Evolutionary conservation across 2,329 filamentous ascomycete genomes (phyloP).

Genomic region (Ophiostoma piceae): DNA sequence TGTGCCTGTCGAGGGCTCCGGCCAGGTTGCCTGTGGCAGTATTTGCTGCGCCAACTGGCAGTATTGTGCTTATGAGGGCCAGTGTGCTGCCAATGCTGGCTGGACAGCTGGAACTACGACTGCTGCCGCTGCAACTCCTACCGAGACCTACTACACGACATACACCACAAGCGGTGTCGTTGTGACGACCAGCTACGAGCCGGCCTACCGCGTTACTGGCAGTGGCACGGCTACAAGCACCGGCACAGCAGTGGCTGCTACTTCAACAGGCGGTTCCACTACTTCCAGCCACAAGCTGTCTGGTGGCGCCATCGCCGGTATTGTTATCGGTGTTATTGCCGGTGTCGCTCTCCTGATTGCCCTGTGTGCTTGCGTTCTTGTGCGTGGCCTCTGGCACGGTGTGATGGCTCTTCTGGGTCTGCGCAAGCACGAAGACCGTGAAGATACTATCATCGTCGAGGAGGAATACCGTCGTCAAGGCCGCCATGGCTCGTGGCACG

Average conservation of each 20-base stretch:
- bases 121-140: background rate
- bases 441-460: constrained; percentile 48
- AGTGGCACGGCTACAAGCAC: constrained; percentile 47
- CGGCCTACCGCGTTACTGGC: constrained; percentile 45
- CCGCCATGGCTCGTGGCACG: constrained; percentile 54
- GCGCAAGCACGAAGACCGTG: constrained; percentile 46
- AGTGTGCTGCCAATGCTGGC: constrained; percentile 51
- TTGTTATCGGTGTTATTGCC: constrained; percentile 67
- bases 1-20: constrained; percentile 43
- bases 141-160: constrained; percentile 27
- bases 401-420: constrained; percentile 57
- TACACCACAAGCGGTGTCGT: constrained; percentile 38
- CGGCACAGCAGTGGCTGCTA: constrained; percentile 48
- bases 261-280: constrained; percentile 32
- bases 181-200: constrained; percentile 52
- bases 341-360: constrained; percentile 63
- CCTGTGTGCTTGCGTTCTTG: constrained; percentile 70
- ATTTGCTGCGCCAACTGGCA: constrained; percentile 68
- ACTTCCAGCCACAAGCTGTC: constrained; percentile 45
- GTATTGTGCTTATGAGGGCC: constrained; percentile 56
- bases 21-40: constrained; percentile 58
- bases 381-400: constrained; percentile 56
- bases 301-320: constrained; percentile 71
- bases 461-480: constrained; percentile 56
- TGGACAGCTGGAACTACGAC: constrained; percentile 27